Evolutionary conservation across 352 stramenopile genomes (phyloP), one percentile per base, ranked within the genome.

Genomic region (Globisporangium sylvaticum): DNA sequence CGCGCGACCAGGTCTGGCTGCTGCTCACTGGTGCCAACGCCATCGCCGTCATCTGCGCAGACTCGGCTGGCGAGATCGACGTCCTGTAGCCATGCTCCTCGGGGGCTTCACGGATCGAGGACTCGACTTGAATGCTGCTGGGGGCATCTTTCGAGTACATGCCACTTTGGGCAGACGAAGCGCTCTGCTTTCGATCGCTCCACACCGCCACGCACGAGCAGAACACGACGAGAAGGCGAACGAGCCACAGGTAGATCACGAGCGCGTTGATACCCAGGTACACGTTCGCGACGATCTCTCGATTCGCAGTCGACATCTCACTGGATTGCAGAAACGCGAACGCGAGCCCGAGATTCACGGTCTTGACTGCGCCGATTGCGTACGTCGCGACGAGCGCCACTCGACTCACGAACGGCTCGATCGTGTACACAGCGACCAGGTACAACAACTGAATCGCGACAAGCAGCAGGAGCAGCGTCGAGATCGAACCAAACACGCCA

Each of bases 271-370:
- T 61, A 8, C 60, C 64, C 62, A 80, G 37, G 39, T 79, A 73
- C n/a, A 63, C 65, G 29, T 80, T 62, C 46, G 60, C 75, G 4
- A 75, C 57, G 7, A 64, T 59, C 14, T 72, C 58, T 20, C 62
- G 70, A 32, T 44, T 62, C 0, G 25, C 37, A 0, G 34, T 4
- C 14, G 69, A 76, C 14, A 80, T 29, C 27, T 71, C 46, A 8
- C 62, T 75, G 46, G 29, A 52, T 27, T 65, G 64, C 22, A 83
- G 55, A 48, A 81, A 83, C 10, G 72, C 74, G 32, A 81, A 81
- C 27, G 74, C 69, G 24, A 81, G 31, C 6, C 25, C 69, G 34
- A 73, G 63, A 55, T 83, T 83, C 46, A 77, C 4, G 55, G 75
- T 69, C 54, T 76, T 77, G 55, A 78, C 20, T 31, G 54, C 53